These are phyloP conservation scores for Botrytis fragariae DNA, from an alignment of 2,329 filamentous ascomycete genomes.

Conservation along the genomic window DNA sequence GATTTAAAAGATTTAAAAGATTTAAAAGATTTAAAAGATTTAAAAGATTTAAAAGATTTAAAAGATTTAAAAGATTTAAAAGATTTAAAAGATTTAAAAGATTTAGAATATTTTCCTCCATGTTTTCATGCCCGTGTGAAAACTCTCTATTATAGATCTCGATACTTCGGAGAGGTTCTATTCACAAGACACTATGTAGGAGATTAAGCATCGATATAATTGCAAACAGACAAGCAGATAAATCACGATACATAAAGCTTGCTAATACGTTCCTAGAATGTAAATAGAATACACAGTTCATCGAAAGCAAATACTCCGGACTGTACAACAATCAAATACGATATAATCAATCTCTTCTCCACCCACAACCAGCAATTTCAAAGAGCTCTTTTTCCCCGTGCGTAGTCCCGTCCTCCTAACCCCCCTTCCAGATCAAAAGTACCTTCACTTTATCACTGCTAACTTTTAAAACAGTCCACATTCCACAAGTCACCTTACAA, in stretches of 20 bases:
- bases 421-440: not conserved
- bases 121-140: not conserved
- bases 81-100: no score
- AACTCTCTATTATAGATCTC: not conserved
- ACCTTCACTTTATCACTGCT: not conserved
- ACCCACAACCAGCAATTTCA: not conserved
- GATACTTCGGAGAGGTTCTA: not conserved
- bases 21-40: no score
- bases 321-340: not conserved
- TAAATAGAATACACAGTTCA: not conserved
- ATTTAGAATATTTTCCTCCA: no score
- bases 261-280: not conserved
- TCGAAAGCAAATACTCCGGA: not conserved
- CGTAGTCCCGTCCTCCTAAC: no score
- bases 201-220: not conserved
- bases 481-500: not conserved
- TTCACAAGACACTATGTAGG: not conserved
- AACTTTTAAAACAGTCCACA: not conserved
- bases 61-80: no score
- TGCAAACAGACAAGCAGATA: not conserved
- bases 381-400: not conserved
- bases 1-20: no score
- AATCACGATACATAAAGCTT: not conserved
- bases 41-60: no score
- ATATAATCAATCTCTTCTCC: not conserved